Evolutionary conservation across 495 filamentous ascomycete genomes (phyloP), one percentile per base, ranked within the genome.

Genomic region (Xeromyces bisporus): DNA sequence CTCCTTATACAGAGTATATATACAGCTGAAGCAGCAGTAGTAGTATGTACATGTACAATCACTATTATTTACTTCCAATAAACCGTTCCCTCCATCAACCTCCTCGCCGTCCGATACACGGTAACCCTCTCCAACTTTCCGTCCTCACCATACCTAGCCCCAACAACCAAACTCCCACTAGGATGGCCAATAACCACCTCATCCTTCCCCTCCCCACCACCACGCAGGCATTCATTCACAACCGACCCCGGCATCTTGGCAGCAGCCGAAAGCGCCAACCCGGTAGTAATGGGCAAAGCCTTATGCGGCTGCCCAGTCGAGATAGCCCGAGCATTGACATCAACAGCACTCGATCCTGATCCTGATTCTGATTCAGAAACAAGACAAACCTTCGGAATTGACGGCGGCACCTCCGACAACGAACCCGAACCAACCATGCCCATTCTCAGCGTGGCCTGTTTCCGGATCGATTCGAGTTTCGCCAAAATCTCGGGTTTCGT

Each of bases 351-450:
- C 4, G 56, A 34, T 7, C 54, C 36, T 3, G 17, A 29, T 30
- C 56, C 49, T 9, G 23, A 9, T 52, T 61, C 58, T 9, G 56
- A 58, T 6, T 7, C 6, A 14, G 69, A 69, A 0, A 82, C 57
- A 6, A 81, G 36, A 3, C 71, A 64, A 11, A 84, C 69, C 55
- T 80, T 81, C 0, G 77, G 77, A 2, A 78, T 0, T 66, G 66
- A 3, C 67, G 29, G 29, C 15, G 29, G 16, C 2, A 21, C 60
- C 5, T 51, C 53, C 17, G 59, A 55, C 1, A 32, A 29, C 3
- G 36, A 41, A 15, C 48, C 39, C 7, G 61, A 56, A n/a, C n/a
- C n/a, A n/a, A n/a, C n/a, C 1, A 85, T 39, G 1, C 75, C 75
- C 76, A 85, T 83, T 36, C 44, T 53, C 3, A 60, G 58, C 0